These are phyloP conservation scores for Pseudozyma sp. DNA, from an alignment of 1,284 basidiomycete species.

Conservation along the genomic window DNA sequence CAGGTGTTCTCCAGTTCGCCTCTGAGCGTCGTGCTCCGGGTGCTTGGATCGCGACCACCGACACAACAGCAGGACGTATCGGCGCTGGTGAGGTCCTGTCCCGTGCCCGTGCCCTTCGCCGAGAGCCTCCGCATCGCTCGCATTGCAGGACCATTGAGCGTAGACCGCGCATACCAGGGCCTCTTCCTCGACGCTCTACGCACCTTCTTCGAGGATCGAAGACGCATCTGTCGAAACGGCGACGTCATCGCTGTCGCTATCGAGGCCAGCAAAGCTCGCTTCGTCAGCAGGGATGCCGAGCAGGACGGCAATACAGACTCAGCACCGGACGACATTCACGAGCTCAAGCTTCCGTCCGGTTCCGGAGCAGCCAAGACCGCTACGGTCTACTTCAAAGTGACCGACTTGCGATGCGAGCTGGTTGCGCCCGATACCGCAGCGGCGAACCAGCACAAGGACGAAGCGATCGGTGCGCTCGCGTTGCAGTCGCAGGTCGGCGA, in stretches of 20 bases:
- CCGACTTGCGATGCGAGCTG: conserved; percentile 79
- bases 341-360: conserved; percentile 32
- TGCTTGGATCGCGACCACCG: conserved; percentile 34
- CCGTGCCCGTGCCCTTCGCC: conserved; percentile 62
- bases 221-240: conserved; percentile 79
- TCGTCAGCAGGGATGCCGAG: conserved; percentile 47
- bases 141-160: conserved; percentile 82
- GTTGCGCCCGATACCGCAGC: conserved; percentile 68
- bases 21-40: conserved; percentile 20
- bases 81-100: conserved; percentile 46
- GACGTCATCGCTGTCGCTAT: conserved; percentile 83
- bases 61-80: conserved; percentile 32
- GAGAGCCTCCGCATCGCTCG: conserved; percentile 79
- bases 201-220: conserved; percentile 75
- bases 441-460: conserved; percentile 29
- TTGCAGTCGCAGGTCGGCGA: conserved; percentile 73
- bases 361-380: conserved; percentile 62
- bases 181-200: conserved; percentile 79
- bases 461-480: conserved; percentile 27
- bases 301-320: conserved; percentile 51
- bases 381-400: conserved; percentile 81
- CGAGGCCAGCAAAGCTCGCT: conserved; percentile 71
- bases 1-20: conserved; percentile 26
- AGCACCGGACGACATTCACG: conserved; percentile 67
- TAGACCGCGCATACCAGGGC: conserved; percentile 79